These are phyloP conservation scores for Sideroxylon spinosum DNA, from an alignment of 179 eudicot genomes.

Conservation along the genomic window DNA sequence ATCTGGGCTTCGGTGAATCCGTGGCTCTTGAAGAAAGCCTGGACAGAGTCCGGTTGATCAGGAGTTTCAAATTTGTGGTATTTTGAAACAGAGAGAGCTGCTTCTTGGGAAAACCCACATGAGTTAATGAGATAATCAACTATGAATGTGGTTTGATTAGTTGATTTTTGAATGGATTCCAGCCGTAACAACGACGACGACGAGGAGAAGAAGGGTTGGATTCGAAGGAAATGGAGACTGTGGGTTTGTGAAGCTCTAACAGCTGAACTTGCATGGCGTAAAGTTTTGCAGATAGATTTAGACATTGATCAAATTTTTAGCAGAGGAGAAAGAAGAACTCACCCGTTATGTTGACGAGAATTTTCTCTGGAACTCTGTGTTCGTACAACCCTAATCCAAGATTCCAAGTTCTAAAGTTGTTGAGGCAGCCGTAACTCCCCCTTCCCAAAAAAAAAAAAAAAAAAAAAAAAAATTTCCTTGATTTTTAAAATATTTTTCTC, in stretches of 20 bases:
- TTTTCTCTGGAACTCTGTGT: not conserved
- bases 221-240: not conserved
- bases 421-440: too few species aligned
- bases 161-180: not conserved
- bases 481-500: too few species aligned
- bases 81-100: constrained; percentile 18
- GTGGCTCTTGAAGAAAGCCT: constrained; percentile 18
- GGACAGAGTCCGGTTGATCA: constrained; percentile 21
- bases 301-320: not conserved
- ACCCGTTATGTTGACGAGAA: not conserved
- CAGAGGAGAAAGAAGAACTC: not conserved
- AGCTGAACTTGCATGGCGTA: not conserved
- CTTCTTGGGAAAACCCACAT: constrained; percentile 34
- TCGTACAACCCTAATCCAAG: not conserved
- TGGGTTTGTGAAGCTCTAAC: not conserved
- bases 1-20: constrained; percentile 28
- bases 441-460: too few species aligned
- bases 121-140: constrained; percentile 28
- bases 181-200: too few species aligned
- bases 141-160: constrained; percentile 12
- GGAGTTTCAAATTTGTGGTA: constrained; percentile 5
- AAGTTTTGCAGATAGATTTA: not conserved
- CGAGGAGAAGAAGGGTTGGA: not conserved
- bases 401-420: not conserved
- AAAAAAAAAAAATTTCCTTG: too few species aligned